These are phyloP conservation scores for Stemphylium lycopersici DNA, from an alignment of 2,329 filamentous ascomycete species.

Conservation along the genomic window DNA sequence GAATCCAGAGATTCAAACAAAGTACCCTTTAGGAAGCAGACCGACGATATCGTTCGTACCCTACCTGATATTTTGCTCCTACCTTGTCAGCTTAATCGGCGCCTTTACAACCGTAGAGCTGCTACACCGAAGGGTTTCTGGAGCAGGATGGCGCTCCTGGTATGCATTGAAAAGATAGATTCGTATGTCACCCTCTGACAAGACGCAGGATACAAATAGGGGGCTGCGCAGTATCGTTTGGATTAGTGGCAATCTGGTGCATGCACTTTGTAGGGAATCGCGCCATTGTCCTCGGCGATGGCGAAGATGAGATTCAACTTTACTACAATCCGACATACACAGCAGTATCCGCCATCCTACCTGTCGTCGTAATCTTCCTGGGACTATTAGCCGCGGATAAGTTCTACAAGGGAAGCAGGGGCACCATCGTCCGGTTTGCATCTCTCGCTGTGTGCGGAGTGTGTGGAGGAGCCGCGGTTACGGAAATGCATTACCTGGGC, in stretches of 20 bases:
- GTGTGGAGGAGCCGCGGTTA: constrained; percentile 75
- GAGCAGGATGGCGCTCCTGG: constrained; percentile 45
- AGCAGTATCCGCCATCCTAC: constrained; percentile 78
- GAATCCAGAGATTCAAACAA: constrained; percentile 21
- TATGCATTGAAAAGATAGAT: constrained; percentile 35
- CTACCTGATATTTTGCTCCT: constrained; percentile 60
- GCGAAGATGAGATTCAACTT: constrained; percentile 67
- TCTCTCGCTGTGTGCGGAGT: constrained; percentile 64
- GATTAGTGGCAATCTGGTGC: constrained; percentile 58
- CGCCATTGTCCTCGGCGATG: constrained; percentile 73
- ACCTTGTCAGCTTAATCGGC: constrained; percentile 74
- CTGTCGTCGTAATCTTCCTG: constrained; percentile 73
- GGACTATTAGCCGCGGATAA: constrained; percentile 72
- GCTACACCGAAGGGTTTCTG: constrained; percentile 75
- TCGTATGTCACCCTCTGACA: constrained; percentile 8
- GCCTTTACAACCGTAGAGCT: constrained; percentile 81
- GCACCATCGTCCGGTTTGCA: constrained; percentile 32
- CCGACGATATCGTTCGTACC: constrained; percentile 51
- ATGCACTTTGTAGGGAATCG: constrained; percentile 85
- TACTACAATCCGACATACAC: constrained; percentile 76
- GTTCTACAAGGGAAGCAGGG: constrained; percentile 39
- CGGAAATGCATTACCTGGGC: constrained; percentile 88
- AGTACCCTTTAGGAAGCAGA: constrained; percentile 42
- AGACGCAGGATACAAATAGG: constrained; percentile 50
- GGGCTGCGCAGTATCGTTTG: constrained; percentile 52